Evolutionary conservation across 2,329 filamentous ascomycete genomes (phyloP).

Genomic region (Microdochium nivale): DNA sequence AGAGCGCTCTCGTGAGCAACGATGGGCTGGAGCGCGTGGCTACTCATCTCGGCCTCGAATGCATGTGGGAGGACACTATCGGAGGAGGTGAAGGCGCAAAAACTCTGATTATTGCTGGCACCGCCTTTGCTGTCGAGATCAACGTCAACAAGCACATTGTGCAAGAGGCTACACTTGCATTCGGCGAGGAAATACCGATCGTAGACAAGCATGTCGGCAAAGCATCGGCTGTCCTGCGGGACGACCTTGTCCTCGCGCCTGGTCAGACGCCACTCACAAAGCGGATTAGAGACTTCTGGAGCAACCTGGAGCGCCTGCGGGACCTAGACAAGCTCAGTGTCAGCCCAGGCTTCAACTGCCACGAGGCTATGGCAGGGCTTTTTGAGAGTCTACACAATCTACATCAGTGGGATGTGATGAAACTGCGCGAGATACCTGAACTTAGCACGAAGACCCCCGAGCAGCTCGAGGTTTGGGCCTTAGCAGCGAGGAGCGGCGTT

Average conservation of each 20-base stretch:
- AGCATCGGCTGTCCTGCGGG: constrained; percentile 56
- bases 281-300: constrained; percentile 59
- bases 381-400: constrained; percentile 62
- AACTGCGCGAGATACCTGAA: constrained; percentile 39
- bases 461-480: constrained; percentile 45
- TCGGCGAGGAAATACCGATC: constrained; percentile 49
- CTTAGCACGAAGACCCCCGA: constrained; percentile 36
- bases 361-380: constrained; percentile 67
- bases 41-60: constrained; percentile 57
- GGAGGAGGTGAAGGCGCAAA: constrained; percentile 38
- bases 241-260: constrained; percentile 52
- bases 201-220: constrained; percentile 52
- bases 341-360: constrained; percentile 61
- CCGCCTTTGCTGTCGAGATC: constrained; percentile 52
- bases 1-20: constrained; percentile 61
- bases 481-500: constrained; percentile 62
- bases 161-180: constrained; percentile 52
- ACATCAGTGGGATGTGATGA: constrained; percentile 61
- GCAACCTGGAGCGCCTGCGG: constrained; percentile 63
- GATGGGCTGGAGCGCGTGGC: constrained; percentile 66
- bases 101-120: constrained; percentile 54
- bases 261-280: constrained; percentile 60
- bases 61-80: constrained; percentile 47
- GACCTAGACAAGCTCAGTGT: constrained; percentile 64
- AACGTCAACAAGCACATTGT: constrained; percentile 53